A percentile compares a stretch with the other conserved stretches of the same genome.
Conservation (phyloP, 2,329 filamentous ascomycete genomes). For the Xylariaceae sp. region DNA sequence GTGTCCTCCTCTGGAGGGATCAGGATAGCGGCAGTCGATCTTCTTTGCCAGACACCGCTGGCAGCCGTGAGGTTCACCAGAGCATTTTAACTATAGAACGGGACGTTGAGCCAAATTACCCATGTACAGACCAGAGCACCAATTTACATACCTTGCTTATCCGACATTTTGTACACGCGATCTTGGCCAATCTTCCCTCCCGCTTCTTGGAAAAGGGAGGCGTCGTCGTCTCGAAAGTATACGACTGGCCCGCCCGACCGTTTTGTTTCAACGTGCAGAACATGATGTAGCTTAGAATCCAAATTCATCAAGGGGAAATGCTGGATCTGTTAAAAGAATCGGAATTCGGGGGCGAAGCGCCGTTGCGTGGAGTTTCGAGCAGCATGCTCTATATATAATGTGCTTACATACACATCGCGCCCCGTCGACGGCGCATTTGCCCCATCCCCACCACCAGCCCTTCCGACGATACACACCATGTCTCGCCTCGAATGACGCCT, state of each 20-base stretch:
- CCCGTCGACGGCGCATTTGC: not conserved
- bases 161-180: constrained; percentile 21
- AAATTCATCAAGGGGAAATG: constrained; percentile 2
- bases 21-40: constrained; percentile 19
- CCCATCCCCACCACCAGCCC: constrained; percentile 6
- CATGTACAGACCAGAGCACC: not conserved
- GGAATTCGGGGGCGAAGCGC: constrained; percentile 10
- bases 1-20: constrained; percentile 14
- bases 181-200: constrained; percentile 20
- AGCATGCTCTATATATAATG: constrained; percentile 14
- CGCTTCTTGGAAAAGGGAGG: constrained; percentile 21
- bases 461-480: not conserved
- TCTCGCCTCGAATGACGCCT: no score
- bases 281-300: constrained; percentile 6
- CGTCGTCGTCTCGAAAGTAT: constrained; percentile 21
- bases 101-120: constrained; percentile 1
- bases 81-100: constrained; percentile 19
- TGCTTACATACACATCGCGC: constrained; percentile 1
- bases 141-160: constrained; percentile 19
- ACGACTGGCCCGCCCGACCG: constrained; percentile 17
- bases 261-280: constrained; percentile 22
- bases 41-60: constrained; percentile 20
- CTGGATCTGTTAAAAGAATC: constrained; percentile 10
- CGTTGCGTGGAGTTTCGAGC: constrained; percentile 14
- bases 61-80: constrained; percentile 17